Base-by-base conservation (phyloP, 139 green algal genomes). In the Asterochloris erici region DNA sequence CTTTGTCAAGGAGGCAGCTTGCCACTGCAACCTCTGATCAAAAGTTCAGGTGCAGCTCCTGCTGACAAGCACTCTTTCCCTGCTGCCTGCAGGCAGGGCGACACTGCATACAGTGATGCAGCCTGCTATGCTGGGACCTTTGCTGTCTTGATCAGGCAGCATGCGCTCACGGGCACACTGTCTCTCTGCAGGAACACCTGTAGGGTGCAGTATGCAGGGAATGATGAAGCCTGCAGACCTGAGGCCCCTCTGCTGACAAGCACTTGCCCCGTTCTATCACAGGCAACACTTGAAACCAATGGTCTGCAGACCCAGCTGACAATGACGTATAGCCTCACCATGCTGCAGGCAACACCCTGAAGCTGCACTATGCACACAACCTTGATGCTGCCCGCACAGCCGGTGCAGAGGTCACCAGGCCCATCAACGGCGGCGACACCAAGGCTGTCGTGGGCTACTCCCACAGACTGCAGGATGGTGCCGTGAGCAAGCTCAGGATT, bases 401-500 rank as follows among this genome's bases (percentile, higher is more conserved):
- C 12, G 89, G 84, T 78, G 88, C 86, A 28, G 88, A 93, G 84
- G 83, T 90, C 63, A 63, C 73, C 63, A 75, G 74, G 47, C 66
- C 38, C 19, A 63, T 83, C 17, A 61, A 74, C 38, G 74, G 82
- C 63, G 74, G 69, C 14, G 68, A 47, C 17, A 81, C 76, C 26
- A 24, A 13, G n/a, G 63, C 82, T 26, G 54, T 80, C 54, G 60
- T 85, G 17, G 82, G 79, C 27, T 87, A 85, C 68, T 73, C 66
- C 23, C 82, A 82, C 79, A 63, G 70, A 23, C 73, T 90, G 71
- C 61, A 81, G 0, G 80, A 66, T 77, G 88, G 89, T 62, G 74
- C 84, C 1, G 14, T 93, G 74, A 73, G 80, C 70, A 92, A 93
- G 84, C 68, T 81, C 29, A 87, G 85, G 73, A 76, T 91, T n/a